Conservation (phyloP, 164 flowering plant genomes). For the Magnolia changhungtana region DNA sequence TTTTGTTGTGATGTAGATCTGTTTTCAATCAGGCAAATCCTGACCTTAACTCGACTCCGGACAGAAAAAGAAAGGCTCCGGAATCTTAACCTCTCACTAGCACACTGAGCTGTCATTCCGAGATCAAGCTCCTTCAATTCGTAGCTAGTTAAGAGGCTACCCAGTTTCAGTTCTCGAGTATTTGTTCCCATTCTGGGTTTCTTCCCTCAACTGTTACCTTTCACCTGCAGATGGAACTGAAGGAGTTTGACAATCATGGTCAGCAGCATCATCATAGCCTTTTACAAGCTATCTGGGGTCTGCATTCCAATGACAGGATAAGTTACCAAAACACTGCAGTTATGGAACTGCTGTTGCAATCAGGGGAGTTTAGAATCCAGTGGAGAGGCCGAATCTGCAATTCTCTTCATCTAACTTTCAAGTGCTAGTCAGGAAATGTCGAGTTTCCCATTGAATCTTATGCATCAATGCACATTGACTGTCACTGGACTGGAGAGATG, state of each 20-base stretch:
- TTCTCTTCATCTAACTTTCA: background rate
- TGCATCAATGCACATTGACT: background rate
- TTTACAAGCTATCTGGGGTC: background rate
- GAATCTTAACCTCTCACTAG: conserved; percentile 19
- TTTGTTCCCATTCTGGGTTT: background rate
- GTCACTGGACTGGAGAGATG: background rate
- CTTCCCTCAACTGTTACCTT: background rate
- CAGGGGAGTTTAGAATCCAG: background rate
- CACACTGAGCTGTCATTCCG: background rate
- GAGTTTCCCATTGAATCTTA: background rate
- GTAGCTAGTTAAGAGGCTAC: background rate
- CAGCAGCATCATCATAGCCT: no score
- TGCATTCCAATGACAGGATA: background rate
- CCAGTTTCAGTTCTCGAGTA: background rate
- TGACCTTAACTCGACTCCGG: conserved; percentile 34
- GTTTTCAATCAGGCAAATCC: conserved; percentile 63
- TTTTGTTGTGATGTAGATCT: conserved; percentile 48
- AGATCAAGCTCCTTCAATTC: background rate
- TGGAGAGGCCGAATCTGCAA: background rate
- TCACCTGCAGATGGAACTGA: no score
- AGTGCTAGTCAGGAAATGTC: background rate
- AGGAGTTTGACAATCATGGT: background rate
- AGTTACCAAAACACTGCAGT: background rate
- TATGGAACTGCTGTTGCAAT: background rate
- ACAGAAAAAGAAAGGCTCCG: conserved; percentile 58